phyloP scores from a whole-genome alignment of 2,329 filamentous ascomycete species.

The Epichloe amarillans region DNA sequence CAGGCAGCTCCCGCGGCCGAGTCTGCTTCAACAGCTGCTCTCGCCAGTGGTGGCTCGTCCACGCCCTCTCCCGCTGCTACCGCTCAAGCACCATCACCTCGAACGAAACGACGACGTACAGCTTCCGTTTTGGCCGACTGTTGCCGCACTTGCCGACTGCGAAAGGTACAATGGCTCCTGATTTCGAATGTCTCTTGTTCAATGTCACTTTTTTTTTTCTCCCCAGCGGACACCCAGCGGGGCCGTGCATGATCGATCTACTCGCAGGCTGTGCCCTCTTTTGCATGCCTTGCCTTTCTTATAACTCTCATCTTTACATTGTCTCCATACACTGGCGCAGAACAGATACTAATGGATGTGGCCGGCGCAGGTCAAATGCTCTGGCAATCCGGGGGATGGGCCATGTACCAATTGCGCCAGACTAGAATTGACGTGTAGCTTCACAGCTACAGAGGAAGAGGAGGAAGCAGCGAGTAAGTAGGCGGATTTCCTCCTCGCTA shows the following conservation, averaged over 20 bases:
- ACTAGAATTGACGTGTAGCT: slow-evolving; percentile 24
- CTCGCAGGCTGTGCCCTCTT: too few species aligned
- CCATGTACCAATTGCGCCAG: slow-evolving; percentile 25
- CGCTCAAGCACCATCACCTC: slow-evolving; percentile 10
- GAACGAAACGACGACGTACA: slow-evolving; percentile 20
- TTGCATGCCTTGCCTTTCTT: too few species aligned
- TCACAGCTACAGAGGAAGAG: slow-evolving; percentile 13
- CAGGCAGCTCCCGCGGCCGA: neutral
- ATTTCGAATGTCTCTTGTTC: neutral
- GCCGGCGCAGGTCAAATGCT: slow-evolving; percentile 27
- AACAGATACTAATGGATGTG: neutral
- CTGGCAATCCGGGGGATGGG: slow-evolving; percentile 21
- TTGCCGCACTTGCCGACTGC: slow-evolving; percentile 25
- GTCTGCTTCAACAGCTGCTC: neutral
- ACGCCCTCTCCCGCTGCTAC: slow-evolving; percentile 1
- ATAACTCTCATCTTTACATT: too few species aligned
- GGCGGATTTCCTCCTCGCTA: neutral
- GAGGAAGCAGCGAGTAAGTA: slow-evolving; percentile 12
- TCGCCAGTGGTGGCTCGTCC: neutral
- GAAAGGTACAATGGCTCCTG: slow-evolving; percentile 19
- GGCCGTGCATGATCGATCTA: too few species aligned
- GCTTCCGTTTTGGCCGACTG: slow-evolving; percentile 16
- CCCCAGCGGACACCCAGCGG: neutral
- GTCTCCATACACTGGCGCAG: neutral
- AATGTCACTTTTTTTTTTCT: neutral